Conservation (phyloP, 1,139 yeast species). For the Yamadazyma diddensiae region DNA sequence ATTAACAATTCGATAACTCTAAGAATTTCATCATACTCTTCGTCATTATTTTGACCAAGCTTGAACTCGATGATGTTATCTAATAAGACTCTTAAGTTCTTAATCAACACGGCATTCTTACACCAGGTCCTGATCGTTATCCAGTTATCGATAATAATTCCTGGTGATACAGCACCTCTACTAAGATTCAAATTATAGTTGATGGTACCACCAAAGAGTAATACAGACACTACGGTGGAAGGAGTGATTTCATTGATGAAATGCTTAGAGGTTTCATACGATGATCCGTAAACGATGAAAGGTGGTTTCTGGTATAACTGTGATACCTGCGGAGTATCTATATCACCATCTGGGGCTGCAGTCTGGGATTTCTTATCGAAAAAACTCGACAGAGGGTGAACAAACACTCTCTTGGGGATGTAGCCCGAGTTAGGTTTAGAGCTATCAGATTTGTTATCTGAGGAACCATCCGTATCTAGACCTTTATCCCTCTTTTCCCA, state of each 20-base stretch:
- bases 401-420: slow-evolving; percentile 12
- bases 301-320: slow-evolving; percentile 35
- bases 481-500: slow-evolving; percentile 43
- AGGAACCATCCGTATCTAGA: no score
- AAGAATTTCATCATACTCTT: slow-evolving; percentile 14
- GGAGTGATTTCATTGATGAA: slow-evolving; percentile 80
- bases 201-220: slow-evolving; percentile 78
- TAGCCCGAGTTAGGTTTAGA: slow-evolving; percentile 2
- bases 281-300: slow-evolving; percentile 54
- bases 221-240: slow-evolving; percentile 61
- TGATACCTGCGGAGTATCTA: slow-evolving; percentile 29
- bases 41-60: slow-evolving; percentile 12
- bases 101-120: slow-evolving; percentile 82
- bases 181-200: slow-evolving; percentile 57
- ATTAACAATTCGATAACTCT: slow-evolving; percentile 16
- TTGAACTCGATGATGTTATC: slow-evolving; percentile 66
- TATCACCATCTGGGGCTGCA: slow-evolving; percentile 28
- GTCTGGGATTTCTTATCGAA: slow-evolving; percentile 17
- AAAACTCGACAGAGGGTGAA: slow-evolving; percentile 16
- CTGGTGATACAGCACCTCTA: slow-evolving; percentile 50
- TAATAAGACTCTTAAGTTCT: slow-evolving; percentile 60
- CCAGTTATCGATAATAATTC: slow-evolving; percentile 75
- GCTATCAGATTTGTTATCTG: no score
- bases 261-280: slow-evolving; percentile 64
- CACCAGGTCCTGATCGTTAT: slow-evolving; percentile 88